Percentiles rank a stretch among this genome's conserved stretches.
Evolutionary conservation across 176 grass and related monocot species (phyloP).

Genomic region (Oryza glumipatula): DNA sequence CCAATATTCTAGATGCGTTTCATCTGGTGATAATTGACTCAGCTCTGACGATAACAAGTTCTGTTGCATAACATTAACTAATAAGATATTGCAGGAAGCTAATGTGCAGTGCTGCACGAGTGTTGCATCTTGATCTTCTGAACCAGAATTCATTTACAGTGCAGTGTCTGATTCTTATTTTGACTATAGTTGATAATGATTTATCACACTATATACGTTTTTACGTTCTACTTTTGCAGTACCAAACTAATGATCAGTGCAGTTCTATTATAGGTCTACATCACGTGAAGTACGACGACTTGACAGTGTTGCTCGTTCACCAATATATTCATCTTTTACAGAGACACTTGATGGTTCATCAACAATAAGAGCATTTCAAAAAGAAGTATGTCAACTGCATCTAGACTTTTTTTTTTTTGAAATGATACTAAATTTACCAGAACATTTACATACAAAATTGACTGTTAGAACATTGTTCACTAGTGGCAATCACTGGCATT

Average conservation of each 20-base stretch:
- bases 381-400: conserved; percentile 62
- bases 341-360: conserved; percentile 89
- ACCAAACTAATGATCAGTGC: conserved; percentile 40
- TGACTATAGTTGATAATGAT: neutral
- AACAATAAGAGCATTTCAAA: conserved; percentile 92
- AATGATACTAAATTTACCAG: neutral
- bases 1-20: neutral
- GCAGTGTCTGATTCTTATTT: neutral
- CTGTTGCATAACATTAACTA: conserved; percentile 3
- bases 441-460: conserved; percentile 1
- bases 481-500: conserved; percentile 6
- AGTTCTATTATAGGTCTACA: conserved; percentile 97
- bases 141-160: conserved; percentile 10
- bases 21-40: neutral
- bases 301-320: conserved; percentile 93
- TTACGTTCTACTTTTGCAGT: neutral
- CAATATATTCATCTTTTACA: conserved; percentile 96
- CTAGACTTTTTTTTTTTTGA: neutral
- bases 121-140: neutral
- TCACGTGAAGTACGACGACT: conserved; percentile 94
- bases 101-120: neutral
- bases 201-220: neutral
- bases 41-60: neutral
- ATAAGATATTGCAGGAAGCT: conserved; percentile 4
- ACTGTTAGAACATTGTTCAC: neutral